Conservation (phyloP, 192 early-diverging fungal genomes). For the Thamnidium elegans region DNA sequence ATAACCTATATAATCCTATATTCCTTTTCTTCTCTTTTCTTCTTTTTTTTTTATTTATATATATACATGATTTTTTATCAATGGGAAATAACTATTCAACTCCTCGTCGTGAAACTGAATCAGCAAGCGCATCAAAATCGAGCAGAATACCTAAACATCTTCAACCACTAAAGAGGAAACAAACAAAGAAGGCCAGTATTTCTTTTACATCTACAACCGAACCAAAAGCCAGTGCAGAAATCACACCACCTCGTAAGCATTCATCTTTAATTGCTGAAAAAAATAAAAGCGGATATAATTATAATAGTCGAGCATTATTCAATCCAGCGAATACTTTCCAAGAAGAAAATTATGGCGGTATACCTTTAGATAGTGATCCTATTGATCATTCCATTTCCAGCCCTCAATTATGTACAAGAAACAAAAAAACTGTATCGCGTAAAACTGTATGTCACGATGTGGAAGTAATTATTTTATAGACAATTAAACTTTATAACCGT, state of each 20-base stretch:
- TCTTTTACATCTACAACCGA: not conserved
- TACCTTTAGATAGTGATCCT: too few relatives aligned
- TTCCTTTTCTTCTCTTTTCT: not conserved
- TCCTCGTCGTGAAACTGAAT: not conserved
- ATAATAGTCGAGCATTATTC: too few relatives aligned
- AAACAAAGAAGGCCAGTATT: not conserved
- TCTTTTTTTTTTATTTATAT: not conserved
- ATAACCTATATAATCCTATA: too few relatives aligned
- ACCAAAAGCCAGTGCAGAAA: not conserved
- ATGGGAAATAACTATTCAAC: slow-evolving; percentile 8
- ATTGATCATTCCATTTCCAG: not conserved
- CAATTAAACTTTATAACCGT: too few relatives aligned
- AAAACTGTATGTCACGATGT: too few relatives aligned
- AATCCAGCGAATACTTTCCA: too few relatives aligned
- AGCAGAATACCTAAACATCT: slow-evolving; percentile 7
- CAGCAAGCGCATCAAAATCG: slow-evolving; percentile 3
- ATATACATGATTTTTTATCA: not conserved
- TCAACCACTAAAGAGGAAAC: slow-evolving; percentile 14
- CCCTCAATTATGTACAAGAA: not conserved
- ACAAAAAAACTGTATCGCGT: too few relatives aligned
- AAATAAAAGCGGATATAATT: too few relatives aligned
- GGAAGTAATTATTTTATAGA: too few relatives aligned
- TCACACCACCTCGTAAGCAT: too few relatives aligned
- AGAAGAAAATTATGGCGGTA: too few relatives aligned
- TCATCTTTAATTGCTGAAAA: too few relatives aligned